Evolutionary conservation across 352 stramenopile species (phyloP).

Genomic region (Phytophthora brassicae): DNA sequence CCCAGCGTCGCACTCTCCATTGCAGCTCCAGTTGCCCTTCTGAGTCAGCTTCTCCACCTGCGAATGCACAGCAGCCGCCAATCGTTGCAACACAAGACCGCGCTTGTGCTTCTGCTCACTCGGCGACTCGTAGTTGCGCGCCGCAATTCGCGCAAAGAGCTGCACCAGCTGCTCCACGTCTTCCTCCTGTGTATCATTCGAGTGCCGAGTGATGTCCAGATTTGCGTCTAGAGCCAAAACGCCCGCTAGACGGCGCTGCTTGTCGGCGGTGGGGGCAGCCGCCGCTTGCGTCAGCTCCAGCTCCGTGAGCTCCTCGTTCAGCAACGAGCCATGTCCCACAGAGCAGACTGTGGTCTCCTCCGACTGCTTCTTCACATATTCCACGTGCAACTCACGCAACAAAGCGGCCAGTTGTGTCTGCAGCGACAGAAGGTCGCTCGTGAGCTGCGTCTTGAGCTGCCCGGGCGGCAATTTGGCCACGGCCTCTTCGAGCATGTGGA

Average conservation of each 20-base stretch:
- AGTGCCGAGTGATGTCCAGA: slow-evolving; percentile 7
- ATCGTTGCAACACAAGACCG: slow-evolving; percentile 36
- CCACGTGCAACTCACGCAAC: slow-evolving; percentile 37
- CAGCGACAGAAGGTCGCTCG: slow-evolving; percentile 36
- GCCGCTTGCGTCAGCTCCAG: slow-evolving; percentile 41
- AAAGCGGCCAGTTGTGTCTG: slow-evolving; percentile 31
- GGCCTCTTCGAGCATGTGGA: slow-evolving; percentile 50
- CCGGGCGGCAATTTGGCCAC: slow-evolving; percentile 58
- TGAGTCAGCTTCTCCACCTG: slow-evolving; percentile 15
- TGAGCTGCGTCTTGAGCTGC: slow-evolving; percentile 47
- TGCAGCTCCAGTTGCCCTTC: slow-evolving; percentile 45
- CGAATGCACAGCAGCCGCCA: slow-evolving; percentile 26
- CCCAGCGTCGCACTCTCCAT: slow-evolving; percentile 4
- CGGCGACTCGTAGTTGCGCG: slow-evolving; percentile 42
- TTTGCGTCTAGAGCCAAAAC: slow-evolving; percentile 45
- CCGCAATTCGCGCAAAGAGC: slow-evolving; percentile 40
- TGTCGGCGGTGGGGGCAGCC: slow-evolving; percentile 6
- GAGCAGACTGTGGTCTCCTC: neutral
- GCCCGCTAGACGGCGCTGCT: slow-evolving; percentile 27
- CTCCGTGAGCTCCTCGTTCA: slow-evolving; percentile 64
- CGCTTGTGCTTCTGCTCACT: slow-evolving; percentile 37
- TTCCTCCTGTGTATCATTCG: slow-evolving; percentile 3
- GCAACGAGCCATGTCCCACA: slow-evolving; percentile 16
- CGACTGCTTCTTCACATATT: slow-evolving; percentile 24
- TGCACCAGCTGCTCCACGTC: slow-evolving; percentile 27